Conservation (phyloP, 2,329 filamentous ascomycete species). For the Tolypocladium guangdongense region DNA sequence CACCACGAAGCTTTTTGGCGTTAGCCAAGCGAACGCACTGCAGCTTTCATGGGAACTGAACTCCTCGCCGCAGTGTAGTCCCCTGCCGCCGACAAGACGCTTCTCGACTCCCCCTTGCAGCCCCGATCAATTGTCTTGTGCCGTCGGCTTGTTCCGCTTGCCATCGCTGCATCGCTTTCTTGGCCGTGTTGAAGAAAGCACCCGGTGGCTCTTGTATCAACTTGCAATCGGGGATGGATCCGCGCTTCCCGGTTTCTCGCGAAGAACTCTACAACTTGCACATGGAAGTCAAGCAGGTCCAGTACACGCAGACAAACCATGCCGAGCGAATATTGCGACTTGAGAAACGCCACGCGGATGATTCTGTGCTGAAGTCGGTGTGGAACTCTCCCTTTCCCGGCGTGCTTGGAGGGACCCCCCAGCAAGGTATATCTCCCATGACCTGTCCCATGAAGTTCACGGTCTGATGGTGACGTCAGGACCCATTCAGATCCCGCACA, state of each 20-base stretch:
- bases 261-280: constrained; percentile 59
- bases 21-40: neutral
- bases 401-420: constrained; percentile 68
- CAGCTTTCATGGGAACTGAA: constrained; percentile 2
- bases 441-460: neutral
- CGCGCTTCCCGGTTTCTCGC: constrained; percentile 45
- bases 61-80: neutral
- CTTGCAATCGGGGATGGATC: constrained; percentile 45
- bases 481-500: constrained; percentile 66
- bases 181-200: neutral
- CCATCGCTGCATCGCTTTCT: neutral
- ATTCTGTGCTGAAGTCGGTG: constrained; percentile 66
- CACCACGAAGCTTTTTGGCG: neutral
- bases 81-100: neutral
- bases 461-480: constrained; percentile 36
- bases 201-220: neutral
- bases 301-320: constrained; percentile 51
- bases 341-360: constrained; percentile 57
- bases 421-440: constrained; percentile 53
- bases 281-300: constrained; percentile 60
- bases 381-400: constrained; percentile 95
- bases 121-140: neutral
- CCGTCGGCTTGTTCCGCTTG: neutral
- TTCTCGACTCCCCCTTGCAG: neutral
- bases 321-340: constrained; percentile 49